Evolutionary conservation across 768 basidiomycete species (phyloP).

Genomic region (Rhodotorula kratochvilovae): DNA sequence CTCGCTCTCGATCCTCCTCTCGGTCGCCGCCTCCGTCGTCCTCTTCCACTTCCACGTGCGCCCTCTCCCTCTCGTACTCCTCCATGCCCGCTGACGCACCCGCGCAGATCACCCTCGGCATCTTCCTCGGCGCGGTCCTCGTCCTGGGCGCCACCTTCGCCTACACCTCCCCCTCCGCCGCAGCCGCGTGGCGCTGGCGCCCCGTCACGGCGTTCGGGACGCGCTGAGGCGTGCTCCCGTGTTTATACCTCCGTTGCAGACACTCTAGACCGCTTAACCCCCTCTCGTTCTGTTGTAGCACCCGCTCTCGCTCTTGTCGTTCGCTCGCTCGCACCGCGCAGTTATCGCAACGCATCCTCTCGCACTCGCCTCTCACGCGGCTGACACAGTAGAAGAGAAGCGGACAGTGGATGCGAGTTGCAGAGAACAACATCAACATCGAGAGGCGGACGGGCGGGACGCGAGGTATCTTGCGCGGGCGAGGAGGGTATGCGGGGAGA

Average conservation of each 20-base stretch:
- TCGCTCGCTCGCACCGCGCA: too few relatives aligned
- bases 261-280: too few relatives aligned
- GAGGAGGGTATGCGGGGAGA: too few relatives aligned
- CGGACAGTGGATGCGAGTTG: too few relatives aligned
- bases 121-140: conserved; percentile 29
- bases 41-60: conserved; percentile 64
- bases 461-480: too few relatives aligned
- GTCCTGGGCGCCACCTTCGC: conserved; percentile 36
- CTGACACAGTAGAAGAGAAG: too few relatives aligned
- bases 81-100: neutral
- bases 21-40: conserved; percentile 80
- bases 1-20: conserved; percentile 83
- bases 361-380: too few relatives aligned
- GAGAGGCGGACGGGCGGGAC: too few relatives aligned
- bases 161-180: conserved; percentile 14
- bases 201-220: neutral
- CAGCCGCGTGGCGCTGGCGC: neutral
- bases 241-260: too few relatives aligned
- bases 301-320: neutral
- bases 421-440: too few relatives aligned
- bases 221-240: neutral
- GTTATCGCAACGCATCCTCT: too few relatives aligned
- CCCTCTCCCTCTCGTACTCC: neutral
- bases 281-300: neutral
- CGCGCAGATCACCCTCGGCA: conserved; percentile 14